Evolutionary conservation across 257 asterid genomes (phyloP).

Genomic region (Agastache rugosa): DNA sequence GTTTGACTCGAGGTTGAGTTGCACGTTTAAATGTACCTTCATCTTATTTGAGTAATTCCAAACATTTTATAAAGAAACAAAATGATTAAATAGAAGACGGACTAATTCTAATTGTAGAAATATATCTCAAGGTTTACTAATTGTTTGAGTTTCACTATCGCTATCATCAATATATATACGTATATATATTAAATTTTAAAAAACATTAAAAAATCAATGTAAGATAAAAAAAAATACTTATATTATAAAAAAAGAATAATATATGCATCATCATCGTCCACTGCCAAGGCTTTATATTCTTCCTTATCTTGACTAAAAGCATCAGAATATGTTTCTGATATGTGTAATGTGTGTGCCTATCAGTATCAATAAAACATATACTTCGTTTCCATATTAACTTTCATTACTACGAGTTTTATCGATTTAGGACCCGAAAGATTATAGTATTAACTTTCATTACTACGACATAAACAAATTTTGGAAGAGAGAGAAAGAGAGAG

Average conservation of each 20-base stretch:
- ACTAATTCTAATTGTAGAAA: too few species aligned
- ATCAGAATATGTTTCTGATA: conserved; percentile 28
- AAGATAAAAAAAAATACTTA: background rate
- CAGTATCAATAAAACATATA: background rate
- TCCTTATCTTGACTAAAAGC: conserved; percentile 23
- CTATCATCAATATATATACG: too few species aligned
- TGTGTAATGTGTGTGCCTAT: background rate
- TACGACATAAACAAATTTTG: too few species aligned
- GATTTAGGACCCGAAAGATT: too few species aligned
- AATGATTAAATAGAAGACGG: background rate
- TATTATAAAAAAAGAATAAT: background rate
- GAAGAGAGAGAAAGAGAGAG: background rate
- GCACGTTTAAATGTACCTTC: background rate
- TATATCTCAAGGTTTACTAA: background rate
- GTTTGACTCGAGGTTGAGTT: background rate
- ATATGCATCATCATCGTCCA: conserved; percentile 10
- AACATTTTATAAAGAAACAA: background rate
- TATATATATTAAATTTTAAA: background rate
- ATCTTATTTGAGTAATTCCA: background rate
- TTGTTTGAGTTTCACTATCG: background rate
- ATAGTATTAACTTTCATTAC: background rate
- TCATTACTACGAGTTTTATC: background rate
- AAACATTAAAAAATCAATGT: background rate
- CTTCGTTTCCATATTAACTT: background rate
- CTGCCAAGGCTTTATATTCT: conserved; percentile 23